These are phyloP conservation scores for Puccinellia tenuiflora DNA, from an alignment of 176 grass and related monocot genomes.

Conservation along the genomic window DNA sequence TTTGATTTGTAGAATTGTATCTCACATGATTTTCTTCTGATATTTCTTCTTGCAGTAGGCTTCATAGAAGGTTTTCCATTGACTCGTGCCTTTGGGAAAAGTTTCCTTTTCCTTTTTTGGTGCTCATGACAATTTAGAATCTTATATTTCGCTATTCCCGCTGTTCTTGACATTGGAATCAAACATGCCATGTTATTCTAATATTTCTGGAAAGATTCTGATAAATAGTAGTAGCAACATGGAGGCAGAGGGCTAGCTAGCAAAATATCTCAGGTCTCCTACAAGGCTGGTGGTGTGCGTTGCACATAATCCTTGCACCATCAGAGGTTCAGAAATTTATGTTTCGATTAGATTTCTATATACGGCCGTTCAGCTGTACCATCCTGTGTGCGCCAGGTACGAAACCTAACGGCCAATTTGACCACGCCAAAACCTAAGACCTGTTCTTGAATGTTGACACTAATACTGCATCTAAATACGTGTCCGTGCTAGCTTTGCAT, in stretches of 20 bases:
- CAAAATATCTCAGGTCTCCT: constrained; percentile 5
- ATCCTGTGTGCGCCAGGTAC: background rate
- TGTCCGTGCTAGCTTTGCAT: background rate
- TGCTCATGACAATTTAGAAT: background rate
- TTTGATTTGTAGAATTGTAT: background rate
- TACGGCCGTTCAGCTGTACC: background rate
- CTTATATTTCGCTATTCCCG: background rate
- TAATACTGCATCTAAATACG: background rate
- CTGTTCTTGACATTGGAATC: background rate
- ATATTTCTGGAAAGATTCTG: background rate
- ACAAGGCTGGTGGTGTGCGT: background rate
- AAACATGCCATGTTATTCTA: background rate
- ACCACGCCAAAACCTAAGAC: constrained; percentile 15
- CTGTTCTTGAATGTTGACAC: background rate
- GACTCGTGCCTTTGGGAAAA: background rate
- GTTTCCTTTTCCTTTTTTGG: background rate
- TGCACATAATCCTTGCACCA: constrained; percentile 5
- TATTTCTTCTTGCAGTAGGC: background rate
- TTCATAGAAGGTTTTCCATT: background rate
- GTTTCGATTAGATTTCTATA: no score
- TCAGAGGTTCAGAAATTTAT: constrained; percentile 14
- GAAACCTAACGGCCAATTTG: constrained; percentile 16
- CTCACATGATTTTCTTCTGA: background rate
- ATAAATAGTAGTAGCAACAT: background rate
- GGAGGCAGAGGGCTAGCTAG: background rate